These are phyloP conservation scores for Xylariaceae sp. DNA, from an alignment of 2,329 filamentous ascomycete species.

Conservation along the genomic window DNA sequence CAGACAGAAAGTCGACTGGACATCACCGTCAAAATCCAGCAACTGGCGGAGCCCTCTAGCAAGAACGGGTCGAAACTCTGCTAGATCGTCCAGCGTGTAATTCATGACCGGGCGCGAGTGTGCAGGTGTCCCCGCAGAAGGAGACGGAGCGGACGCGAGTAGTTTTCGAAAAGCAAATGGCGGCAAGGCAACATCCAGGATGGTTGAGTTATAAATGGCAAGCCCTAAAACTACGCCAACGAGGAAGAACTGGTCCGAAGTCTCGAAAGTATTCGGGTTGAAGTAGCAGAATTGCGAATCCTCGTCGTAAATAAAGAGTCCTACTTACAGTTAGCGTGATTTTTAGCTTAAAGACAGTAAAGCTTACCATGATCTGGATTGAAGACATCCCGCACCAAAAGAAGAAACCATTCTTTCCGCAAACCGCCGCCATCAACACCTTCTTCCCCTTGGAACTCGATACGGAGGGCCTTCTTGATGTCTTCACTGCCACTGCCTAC, in stretches of 20 bases:
- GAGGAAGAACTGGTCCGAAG: constrained; percentile 85
- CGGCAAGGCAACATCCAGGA: constrained; percentile 81
- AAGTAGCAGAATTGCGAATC: constrained; percentile 92
- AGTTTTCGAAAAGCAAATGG: constrained; percentile 89
- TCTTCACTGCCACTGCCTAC: constrained; percentile 78
- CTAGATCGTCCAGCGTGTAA: constrained; percentile 76
- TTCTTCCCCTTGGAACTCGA: constrained; percentile 84
- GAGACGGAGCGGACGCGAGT: constrained; percentile 67
- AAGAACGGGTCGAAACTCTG: constrained; percentile 73
- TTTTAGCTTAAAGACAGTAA: constrained; percentile 1
- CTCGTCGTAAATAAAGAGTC: constrained; percentile 89
- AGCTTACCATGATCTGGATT: constrained; percentile 78
- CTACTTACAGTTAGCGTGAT: constrained; percentile 36
- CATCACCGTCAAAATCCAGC: constrained; percentile 79
- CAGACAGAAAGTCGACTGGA: constrained; percentile 73
- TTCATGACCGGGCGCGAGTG: constrained; percentile 60
- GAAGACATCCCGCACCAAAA: constrained; percentile 84
- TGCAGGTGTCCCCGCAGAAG: constrained; percentile 48
- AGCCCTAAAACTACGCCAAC: constrained; percentile 84
- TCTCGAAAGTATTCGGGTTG: constrained; percentile 85
- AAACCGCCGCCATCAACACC: constrained; percentile 86
- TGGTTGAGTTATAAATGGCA: constrained; percentile 93
- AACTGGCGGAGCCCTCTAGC: constrained; percentile 72
- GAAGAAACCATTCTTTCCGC: constrained; percentile 90
- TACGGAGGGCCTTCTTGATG: constrained; percentile 83